A percentile compares a stretch with the other conserved stretches of the same genome.
These are phyloP conservation scores for Scortechinia acanthostroma DNA, from an alignment of 2,329 filamentous ascomycete species.

Conservation along the genomic window DNA sequence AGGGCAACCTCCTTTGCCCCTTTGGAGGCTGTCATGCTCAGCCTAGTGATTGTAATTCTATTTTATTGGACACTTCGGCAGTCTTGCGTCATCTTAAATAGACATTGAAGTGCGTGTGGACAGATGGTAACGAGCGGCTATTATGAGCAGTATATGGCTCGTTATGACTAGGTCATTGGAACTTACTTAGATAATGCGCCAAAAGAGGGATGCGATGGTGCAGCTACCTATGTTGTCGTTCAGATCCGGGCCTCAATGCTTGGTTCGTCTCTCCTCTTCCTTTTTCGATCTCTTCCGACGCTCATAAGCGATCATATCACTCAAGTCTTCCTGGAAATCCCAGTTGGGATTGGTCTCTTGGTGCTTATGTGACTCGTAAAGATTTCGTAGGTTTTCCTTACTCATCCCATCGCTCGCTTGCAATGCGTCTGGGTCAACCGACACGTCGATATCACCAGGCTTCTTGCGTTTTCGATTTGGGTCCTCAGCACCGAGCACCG, in stretches of 20 bases:
- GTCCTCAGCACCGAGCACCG: slow-evolving; percentile 76
- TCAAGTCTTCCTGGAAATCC: slow-evolving; percentile 79
- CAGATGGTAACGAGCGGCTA: no score
- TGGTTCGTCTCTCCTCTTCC: slow-evolving; percentile 66
- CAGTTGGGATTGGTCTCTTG: slow-evolving; percentile 66
- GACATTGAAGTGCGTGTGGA: no score
- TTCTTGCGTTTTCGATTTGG: slow-evolving; percentile 76
- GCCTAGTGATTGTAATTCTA: no score
- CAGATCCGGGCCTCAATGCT: slow-evolving; percentile 52
- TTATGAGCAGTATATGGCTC: no score
- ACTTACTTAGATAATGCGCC: no score
- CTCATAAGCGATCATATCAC: slow-evolving; percentile 92
- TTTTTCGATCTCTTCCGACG: slow-evolving; percentile 83
- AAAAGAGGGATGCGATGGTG: no score
- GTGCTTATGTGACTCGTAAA: slow-evolving; percentile 69
- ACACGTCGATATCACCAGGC: slow-evolving; percentile 88
- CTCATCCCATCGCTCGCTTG: slow-evolving; percentile 69
- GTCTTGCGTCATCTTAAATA: no score
- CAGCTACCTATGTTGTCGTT: slow-evolving; percentile 40
- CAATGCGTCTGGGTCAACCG: slow-evolving; percentile 78
- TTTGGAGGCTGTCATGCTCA: no score
- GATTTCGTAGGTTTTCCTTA: slow-evolving; percentile 74
- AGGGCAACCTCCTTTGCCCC: no score
- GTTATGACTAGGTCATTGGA: no score
- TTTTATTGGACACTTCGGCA: no score